Base-by-base conservation (phyloP, 371 early-diverging fungal genomes). In the Mortierella sp. region DNA sequence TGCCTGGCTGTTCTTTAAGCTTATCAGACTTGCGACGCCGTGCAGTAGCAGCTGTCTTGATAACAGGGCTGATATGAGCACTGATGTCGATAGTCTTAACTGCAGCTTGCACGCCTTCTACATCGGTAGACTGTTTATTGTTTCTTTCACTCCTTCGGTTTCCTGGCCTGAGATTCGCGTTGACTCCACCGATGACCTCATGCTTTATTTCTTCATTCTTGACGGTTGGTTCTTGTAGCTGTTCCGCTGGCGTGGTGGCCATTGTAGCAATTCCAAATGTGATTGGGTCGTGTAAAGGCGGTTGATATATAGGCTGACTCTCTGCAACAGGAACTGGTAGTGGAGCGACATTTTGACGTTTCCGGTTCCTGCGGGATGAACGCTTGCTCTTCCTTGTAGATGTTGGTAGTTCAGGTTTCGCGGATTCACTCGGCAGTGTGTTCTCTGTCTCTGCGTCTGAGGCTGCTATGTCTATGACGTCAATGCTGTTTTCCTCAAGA, bases 401-500 rank as follows among this genome's bases (percentile, higher is more conserved):
- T 47, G 20, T 18, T 20, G 14, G 49, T 5, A 2, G 14, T 2
- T 20, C 49, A 20, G 57, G 54, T 52, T 52, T 8, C 26, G 1
- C 12, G n/a, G n/a, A 24, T n/a, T 57, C 58, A 57, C 49, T 28
- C 14, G 57, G 12, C 26, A 26, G 57, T 26, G 57, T 1, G 6
- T 24, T 57, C 10, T 47, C 5, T 47, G 49, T 47, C 5, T 47
- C 49, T 47, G 43, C 4, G 39, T 10, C 39, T 45, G 47, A 39
- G 39, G 4, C 5, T 20, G 9, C 5, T 20, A 18, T 5, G 11
- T 18, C 14, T 47, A 18, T 20, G 4, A 14, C 5, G n/a, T 57
- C 26, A 28, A 52, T 18, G 49, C 66, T 52, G 55, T 70, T 55
- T 47, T 62, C 43, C 9, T 47, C 30, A n/a, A 63, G n/a, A 16